Evolutionary conservation across 768 basidiomycete genomes (phyloP), one percentile per base, ranked within the genome.

Genomic region (Naganishia antarctica): DNA sequence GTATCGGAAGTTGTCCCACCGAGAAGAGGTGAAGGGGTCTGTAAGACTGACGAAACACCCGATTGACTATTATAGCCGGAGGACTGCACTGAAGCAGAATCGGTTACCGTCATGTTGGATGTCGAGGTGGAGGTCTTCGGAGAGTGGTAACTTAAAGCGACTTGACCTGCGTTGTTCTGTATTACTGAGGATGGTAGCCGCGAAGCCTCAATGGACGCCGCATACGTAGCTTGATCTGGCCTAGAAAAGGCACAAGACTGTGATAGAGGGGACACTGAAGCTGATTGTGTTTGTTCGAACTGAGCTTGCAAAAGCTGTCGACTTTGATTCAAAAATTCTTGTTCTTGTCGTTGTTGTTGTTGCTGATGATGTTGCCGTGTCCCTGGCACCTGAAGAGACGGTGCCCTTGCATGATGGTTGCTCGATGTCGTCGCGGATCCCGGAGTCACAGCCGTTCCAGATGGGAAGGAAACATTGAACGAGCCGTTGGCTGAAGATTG

Each of bases 11-110:
- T 13, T 13, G 18, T 31, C 21, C n/a, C 60, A 25, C 21, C 32
- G 12, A 61, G n/a, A 1, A 48, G 46, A n/a, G 44, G 44, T 3
- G 60, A 46, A 29, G 60, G 60, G 15, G 60, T 46, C 18, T 57
- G 53, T 34, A 40, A 3, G 25, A 57, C 53, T 40, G 53, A 57
- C 2, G 53, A 57, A 37, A 34, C 53, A 26, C 53, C 37, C 11
- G 53, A 57, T 5, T 57, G 31, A 37, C 37, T 41, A n/a, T 18
- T 32, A 21, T 53, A 34, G n/a, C 53, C 23, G 3, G 53, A 57
- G 8, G 18, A 5, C 18, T 9, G n/a, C n/a, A 12, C n/a, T 18
- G 43, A 44, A 18, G 5, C 43, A 12, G 43, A 9, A 6, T 44
- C 43, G 13, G 43, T 15, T 21, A 25, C 15, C 2, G 53, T 57